Percentiles rank a stretch among this genome's conserved stretches.
Conservation (phyloP, 805 yeast species). For the Nakazawaea peltata region DNA sequence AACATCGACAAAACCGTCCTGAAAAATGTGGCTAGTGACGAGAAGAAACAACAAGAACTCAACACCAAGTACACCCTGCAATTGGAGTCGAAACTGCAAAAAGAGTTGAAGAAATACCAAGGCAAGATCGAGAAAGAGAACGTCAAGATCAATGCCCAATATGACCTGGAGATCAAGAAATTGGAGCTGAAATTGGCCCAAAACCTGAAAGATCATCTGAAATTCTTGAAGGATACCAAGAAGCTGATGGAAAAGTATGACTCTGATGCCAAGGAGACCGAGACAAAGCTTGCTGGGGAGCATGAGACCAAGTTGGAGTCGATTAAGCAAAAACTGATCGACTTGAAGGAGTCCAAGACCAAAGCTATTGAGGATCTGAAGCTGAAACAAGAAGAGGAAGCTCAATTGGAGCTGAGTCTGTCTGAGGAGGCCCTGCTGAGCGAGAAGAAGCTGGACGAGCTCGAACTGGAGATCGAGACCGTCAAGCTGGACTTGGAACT, state of each 20-base stretch:
- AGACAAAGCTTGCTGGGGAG: conserved; percentile 34
- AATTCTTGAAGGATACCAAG: conserved; percentile 32
- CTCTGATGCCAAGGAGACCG: conserved; percentile 36
- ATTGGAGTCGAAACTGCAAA: conserved; percentile 20
- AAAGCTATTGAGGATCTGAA: conserved; percentile 20
- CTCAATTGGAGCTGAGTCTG: conserved; percentile 24
- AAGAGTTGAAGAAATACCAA: conserved; percentile 28
- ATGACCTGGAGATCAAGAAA: conserved; percentile 16
- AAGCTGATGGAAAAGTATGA: conserved; percentile 36
- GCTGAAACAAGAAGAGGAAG: conserved; percentile 21
- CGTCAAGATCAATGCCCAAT: conserved; percentile 17
- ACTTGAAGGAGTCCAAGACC: conserved; percentile 27
- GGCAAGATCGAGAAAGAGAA: conserved; percentile 33
- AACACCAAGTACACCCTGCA: conserved; percentile 4
- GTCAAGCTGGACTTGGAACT: conserved; percentile 29
- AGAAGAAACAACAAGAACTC: conserved; percentile 24
- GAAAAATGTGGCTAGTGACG: conserved; percentile 19
- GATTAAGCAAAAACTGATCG: conserved; percentile 32
- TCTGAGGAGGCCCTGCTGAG: conserved; percentile 32
- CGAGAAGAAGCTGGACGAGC: conserved; percentile 28
- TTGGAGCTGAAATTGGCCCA: conserved; percentile 18
- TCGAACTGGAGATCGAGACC: conserved; percentile 27
- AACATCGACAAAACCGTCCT: conserved; percentile 42
- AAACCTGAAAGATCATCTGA: conserved; percentile 24
- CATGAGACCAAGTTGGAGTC: conserved; percentile 37